Base-by-base conservation (phyloP, 2,329 filamentous ascomycete species). In the Incumbomyces lentus region DNA sequence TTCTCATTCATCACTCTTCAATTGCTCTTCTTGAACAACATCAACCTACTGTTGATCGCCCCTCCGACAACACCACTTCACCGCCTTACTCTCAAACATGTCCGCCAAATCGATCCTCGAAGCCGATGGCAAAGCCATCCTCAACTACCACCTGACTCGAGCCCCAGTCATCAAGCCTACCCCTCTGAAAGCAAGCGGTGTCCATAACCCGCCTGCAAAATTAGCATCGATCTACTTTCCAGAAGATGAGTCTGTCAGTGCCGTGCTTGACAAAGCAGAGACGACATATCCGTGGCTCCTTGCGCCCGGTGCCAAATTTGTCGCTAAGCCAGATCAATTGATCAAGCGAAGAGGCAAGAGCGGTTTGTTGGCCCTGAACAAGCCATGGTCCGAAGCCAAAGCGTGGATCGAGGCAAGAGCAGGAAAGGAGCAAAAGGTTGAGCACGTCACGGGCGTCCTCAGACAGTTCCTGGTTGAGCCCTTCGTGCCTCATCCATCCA, bases 281-380 rank as follows among this genome's bases (percentile, higher is more conserved):
- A 75, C 84, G 69, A 92, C 84, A 69, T 96, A 92, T 77, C 92
- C 92, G 59, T 98, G 92, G 90, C 78, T 98, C 61, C 79, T 95
- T 59, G 76, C 79, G 58, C 67, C 79, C 52, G 88, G 80, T 57
- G 76, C 87, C 70, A 94, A 86, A 75, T 95, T 98, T 66, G 92
- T 98, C 64, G 92, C 92, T 58, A 96, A 98, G 81, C 92, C 92
- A 65, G 92, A 98, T 76, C 90, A 96, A 77, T 79, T 98, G 70
- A 98, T 98, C 81, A 98, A 98, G 86, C 80, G 92, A 71, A 83
- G 92, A 78, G 92, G 92, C 68, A 98, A 98, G 86, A 95, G 88
- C 67, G 92, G 92, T 65, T 83, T 98, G 49, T 74, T 98, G 58
- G 86, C 86, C 56, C 76, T 98, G 67, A 98, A 98, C 80, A 95